Evolutionary conservation across 2,329 filamentous ascomycete genomes (phyloP).

Genomic region (Aspergillus hortae): DNA sequence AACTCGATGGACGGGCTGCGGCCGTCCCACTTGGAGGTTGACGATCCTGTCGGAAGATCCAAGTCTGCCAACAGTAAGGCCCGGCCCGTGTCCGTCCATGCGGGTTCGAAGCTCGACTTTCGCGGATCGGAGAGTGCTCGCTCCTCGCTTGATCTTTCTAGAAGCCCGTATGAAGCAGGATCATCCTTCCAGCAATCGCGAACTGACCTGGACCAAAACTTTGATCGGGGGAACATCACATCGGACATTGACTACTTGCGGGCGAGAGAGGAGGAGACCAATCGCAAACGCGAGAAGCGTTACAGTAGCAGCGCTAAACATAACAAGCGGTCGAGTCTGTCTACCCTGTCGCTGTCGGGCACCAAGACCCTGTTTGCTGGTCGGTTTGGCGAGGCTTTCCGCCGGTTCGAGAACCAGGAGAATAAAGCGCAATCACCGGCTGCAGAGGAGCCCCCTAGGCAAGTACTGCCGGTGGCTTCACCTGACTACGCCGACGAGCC

Average conservation of each 20-base stretch:
- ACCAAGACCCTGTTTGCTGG: constrained; percentile 82
- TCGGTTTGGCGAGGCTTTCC: constrained; percentile 90
- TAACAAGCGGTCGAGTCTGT: constrained; percentile 69
- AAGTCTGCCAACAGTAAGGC: constrained; percentile 64
- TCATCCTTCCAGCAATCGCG: constrained; percentile 31
- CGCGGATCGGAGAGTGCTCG: constrained; percentile 67
- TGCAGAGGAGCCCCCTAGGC: constrained; percentile 41
- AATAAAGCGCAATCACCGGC: constrained; percentile 35
- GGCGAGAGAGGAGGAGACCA: constrained; percentile 65
- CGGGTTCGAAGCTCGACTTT: constrained; percentile 79
- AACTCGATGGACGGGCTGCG: constrained; percentile 70
- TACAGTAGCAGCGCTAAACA: constrained; percentile 58
- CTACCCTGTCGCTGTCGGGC: constrained; percentile 63
- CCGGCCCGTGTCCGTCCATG: constrained; percentile 76
- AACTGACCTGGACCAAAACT: constrained; percentile 32
- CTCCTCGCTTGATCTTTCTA: constrained; percentile 33
- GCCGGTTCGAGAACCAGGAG: constrained; percentile 69
- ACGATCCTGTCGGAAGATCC: constrained; percentile 56
- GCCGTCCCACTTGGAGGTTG: constrained; percentile 60
- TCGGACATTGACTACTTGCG: constrained; percentile 82
- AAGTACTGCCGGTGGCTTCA: constrained; percentile 67
- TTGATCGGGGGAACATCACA: constrained; percentile 56
- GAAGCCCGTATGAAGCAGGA: constrained; percentile 34
- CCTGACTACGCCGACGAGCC: constrained; percentile 70
- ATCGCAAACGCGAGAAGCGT: constrained; percentile 54